phyloP scores from a whole-genome alignment of 2,329 filamentous ascomycete species.

The Talaromyces sp. region DNA sequence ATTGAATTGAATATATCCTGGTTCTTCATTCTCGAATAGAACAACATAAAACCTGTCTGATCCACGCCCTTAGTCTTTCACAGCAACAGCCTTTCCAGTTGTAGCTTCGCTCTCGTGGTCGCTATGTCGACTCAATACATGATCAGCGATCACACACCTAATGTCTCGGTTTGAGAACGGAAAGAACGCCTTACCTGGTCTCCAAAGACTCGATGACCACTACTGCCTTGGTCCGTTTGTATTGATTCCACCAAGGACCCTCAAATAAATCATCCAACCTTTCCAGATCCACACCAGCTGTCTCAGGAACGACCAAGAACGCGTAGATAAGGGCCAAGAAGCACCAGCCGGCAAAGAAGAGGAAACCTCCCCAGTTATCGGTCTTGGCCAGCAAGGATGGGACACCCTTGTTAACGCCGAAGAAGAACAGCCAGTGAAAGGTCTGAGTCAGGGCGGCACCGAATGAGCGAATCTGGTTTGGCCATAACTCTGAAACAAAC shows the following conservation, averaged over 20 bases:
- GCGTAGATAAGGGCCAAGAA: conserved; percentile 34
- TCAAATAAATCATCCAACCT: conserved; percentile 6
- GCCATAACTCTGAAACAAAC: conserved; percentile 44
- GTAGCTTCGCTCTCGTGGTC: not conserved
- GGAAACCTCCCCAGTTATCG: conserved; percentile 42
- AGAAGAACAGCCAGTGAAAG: conserved; percentile 44
- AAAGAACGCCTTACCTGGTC: not conserved
- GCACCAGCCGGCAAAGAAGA: conserved; percentile 41
- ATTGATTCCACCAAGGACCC: conserved; percentile 3
- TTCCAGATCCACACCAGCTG: conserved; percentile 12
- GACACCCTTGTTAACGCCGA: conserved; percentile 30
- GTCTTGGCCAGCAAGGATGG: conserved; percentile 31
- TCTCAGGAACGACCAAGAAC: conserved; percentile 39
- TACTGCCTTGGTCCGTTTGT: conserved; percentile 1
- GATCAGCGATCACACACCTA: not conserved
- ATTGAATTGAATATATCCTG: too few species aligned
- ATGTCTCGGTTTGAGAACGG: not conserved
- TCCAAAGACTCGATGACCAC: conserved; percentile 2
- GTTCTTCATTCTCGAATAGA: not conserved
- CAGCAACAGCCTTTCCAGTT: not conserved
- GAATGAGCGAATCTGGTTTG: conserved; percentile 43
- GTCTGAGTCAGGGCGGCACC: conserved; percentile 36
- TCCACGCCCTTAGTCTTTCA: not conserved
- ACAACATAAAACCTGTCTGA: too few species aligned
- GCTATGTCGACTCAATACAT: not conserved